Percentiles rank a stretch among this genome's conserved stretches.
Evolutionary conservation across 176 grass and related monocot genomes (phyloP).

Genomic region (Oryza rufipogon): DNA sequence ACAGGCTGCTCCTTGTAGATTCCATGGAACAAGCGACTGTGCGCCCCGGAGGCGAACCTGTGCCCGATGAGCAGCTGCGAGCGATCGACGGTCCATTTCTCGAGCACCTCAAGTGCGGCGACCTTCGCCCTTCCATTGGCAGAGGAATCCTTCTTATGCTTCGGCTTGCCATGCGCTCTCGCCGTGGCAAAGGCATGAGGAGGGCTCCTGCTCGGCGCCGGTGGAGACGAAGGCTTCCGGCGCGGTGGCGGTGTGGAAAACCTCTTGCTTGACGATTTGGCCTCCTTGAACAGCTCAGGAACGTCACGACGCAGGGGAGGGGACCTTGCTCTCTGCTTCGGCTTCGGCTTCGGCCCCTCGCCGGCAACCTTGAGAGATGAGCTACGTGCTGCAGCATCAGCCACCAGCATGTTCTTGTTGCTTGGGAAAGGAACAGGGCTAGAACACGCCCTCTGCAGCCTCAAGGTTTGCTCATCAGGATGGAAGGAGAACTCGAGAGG

Average conservation of each 20-base stretch:
- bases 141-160: slow-evolving; percentile 55
- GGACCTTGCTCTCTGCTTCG: slow-evolving; percentile 59
- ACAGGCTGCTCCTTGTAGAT: slow-evolving; percentile 76
- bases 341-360: slow-evolving; percentile 32
- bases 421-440: slow-evolving; percentile 51
- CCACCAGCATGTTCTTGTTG: slow-evolving; percentile 25
- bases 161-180: slow-evolving; percentile 47
- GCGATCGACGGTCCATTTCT: slow-evolving; percentile 66
- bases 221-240: slow-evolving; percentile 46
- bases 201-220: background rate
- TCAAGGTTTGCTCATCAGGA: slow-evolving; percentile 45
- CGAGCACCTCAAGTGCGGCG: slow-evolving; percentile 53
- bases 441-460: slow-evolving; percentile 38
- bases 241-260: slow-evolving; percentile 76
- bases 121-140: slow-evolving; percentile 51
- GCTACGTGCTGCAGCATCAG: slow-evolving; percentile 18
- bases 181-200: background rate
- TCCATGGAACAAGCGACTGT: slow-evolving; percentile 74
- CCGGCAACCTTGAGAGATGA: background rate
- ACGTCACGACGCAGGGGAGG: slow-evolving; percentile 59
- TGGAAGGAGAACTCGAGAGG: slow-evolving; percentile 58
- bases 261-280: slow-evolving; percentile 62
- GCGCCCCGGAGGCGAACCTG: slow-evolving; percentile 72
- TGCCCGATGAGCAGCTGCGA: slow-evolving; percentile 69
- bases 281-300: slow-evolving; percentile 69